These are phyloP conservation scores for Orbilia ellipsospora DNA, from an alignment of 2,329 filamentous ascomycete species.

Conservation along the genomic window DNA sequence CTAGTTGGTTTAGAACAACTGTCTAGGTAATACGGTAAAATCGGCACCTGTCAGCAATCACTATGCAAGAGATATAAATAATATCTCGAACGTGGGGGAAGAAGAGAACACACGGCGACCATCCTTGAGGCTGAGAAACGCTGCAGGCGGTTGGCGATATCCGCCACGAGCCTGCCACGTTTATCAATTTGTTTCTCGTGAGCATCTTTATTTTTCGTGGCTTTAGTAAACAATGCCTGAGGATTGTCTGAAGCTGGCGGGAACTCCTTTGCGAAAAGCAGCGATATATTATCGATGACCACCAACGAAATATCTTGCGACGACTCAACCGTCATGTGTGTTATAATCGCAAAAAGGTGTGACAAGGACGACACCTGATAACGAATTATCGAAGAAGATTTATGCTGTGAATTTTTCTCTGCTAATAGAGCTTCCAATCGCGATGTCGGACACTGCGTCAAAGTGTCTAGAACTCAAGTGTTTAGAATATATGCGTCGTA, in stretches of 20 bases:
- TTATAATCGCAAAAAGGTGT: constrained; percentile 57
- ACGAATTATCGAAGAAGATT: constrained; percentile 39
- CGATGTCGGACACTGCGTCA: constrained; percentile 40
- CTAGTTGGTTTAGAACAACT: constrained; percentile 46
- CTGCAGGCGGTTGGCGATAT: constrained; percentile 50
- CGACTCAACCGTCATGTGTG: constrained; percentile 41
- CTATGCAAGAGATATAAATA: constrained; percentile 8
- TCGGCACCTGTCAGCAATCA: background rate
- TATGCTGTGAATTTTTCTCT: constrained; percentile 22
- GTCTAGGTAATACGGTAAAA: constrained; percentile 15
- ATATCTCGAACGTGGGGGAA: background rate
- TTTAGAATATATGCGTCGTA: background rate
- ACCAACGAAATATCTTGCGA: constrained; percentile 41
- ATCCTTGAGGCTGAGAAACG: constrained; percentile 48
- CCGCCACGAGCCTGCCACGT: constrained; percentile 42
- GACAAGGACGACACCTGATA: constrained; percentile 54
- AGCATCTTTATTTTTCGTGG: background rate
- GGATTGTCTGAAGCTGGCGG: constrained; percentile 54
- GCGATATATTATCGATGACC: constrained; percentile 57
- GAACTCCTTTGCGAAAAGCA: constrained; percentile 56
- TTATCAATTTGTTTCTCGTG: constrained; percentile 36
- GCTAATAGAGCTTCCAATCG: constrained; percentile 26
- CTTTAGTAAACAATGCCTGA: constrained; percentile 14
- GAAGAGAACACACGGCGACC: constrained; percentile 36
- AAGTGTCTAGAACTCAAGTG: constrained; percentile 26